Base-by-base conservation (phyloP, 352 stramenopile species). In the Globisporangium radiosum region DNA sequence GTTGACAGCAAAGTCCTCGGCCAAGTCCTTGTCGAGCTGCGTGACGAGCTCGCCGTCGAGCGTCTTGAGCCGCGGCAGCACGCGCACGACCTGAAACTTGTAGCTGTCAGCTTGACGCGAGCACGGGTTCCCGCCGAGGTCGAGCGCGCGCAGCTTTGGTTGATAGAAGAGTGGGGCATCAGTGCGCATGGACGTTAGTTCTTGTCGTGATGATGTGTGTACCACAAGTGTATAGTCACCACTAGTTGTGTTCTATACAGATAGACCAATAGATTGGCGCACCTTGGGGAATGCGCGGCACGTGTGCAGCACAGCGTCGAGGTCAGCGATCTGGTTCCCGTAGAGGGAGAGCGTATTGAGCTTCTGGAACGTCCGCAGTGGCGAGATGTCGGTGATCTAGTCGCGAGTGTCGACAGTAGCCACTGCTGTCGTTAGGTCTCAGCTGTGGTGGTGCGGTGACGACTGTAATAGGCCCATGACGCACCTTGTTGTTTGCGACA, bases 51-150 rank as follows among this genome's bases (percentile, higher is more conserved):
- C 81, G 1, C 84, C 84, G 37, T 93, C 84, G n/a, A 93, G 64
- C 2, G 62, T 75, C 39, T 87, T 86, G 5, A 93, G 69, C 36
- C 81, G 76, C 2, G 81, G 72, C 14, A 93, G 68, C 15, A 72
- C 60, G 7, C 76, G 69, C 10, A 93, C 63, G 36, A 88, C 73
- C 37, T 76, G 65, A 54, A 90, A 93, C 59, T 93, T 93, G 68
- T 90, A 93, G 11, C 78, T 74, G 19, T 81, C 73, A 0, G 73
- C 57, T 47, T 85, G 68, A 6, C 72, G 66, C 1, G 84, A 82
- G 57, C 81, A 93, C 13, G 81, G 81, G 39, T 93, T 93, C 7
- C 80, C 84, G 5, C 81, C 84, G 1, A 93, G 65, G 62, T 93
- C 84, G 13, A 93, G 54, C 4, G 73, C 72, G 11, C 78, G 79